These are phyloP conservation scores for Neodidymelliopsis sp. DNA, from an alignment of 2,329 filamentous ascomycete species.

Conservation along the genomic window DNA sequence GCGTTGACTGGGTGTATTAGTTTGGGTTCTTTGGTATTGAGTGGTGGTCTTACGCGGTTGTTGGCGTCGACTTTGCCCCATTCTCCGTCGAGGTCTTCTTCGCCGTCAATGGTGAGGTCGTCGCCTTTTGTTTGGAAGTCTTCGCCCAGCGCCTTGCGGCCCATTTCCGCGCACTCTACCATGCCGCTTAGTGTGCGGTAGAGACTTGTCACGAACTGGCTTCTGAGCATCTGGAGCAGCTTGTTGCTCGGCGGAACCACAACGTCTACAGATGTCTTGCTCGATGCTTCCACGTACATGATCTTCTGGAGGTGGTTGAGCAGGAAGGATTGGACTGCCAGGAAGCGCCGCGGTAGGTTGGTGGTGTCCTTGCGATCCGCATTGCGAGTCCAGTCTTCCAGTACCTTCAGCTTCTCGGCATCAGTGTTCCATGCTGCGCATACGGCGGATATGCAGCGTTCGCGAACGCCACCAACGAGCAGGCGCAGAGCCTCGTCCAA, in stretches of 20 bases:
- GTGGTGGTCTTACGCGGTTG: slow-evolving; percentile 39
- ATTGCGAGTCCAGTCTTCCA: slow-evolving; percentile 93
- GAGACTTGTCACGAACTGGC: slow-evolving; percentile 90
- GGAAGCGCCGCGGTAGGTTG: slow-evolving; percentile 86
- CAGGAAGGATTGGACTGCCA: slow-evolving; percentile 83
- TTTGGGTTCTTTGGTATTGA: background rate
- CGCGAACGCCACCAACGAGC: slow-evolving; percentile 79
- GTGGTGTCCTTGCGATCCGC: slow-evolving; percentile 86
- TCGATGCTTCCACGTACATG: slow-evolving; percentile 87
- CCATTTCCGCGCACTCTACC: slow-evolving; percentile 92
- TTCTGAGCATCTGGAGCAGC: slow-evolving; percentile 86
- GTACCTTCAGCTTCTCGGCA: slow-evolving; percentile 86
- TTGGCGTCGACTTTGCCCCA: slow-evolving; percentile 46
- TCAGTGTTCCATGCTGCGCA: slow-evolving; percentile 94
- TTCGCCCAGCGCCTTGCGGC: slow-evolving; percentile 67
- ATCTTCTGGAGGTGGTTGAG: slow-evolving; percentile 93
- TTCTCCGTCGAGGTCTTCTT: slow-evolving; percentile 34
- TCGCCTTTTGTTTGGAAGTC: slow-evolving; percentile 62
- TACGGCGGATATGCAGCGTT: slow-evolving; percentile 83
- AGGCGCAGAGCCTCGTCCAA: slow-evolving; percentile 73
- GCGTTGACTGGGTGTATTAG: slow-evolving; percentile 71
- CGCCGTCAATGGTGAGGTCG: slow-evolving; percentile 51
- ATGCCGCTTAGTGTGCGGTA: slow-evolving; percentile 95
- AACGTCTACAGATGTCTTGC: slow-evolving; percentile 79
- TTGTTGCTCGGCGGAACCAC: slow-evolving; percentile 86